Evolutionary conservation across 1,139 yeast genomes (phyloP), one percentile per base, ranked within the genome.

Genomic region (Martiniozyma asiatica): DNA sequence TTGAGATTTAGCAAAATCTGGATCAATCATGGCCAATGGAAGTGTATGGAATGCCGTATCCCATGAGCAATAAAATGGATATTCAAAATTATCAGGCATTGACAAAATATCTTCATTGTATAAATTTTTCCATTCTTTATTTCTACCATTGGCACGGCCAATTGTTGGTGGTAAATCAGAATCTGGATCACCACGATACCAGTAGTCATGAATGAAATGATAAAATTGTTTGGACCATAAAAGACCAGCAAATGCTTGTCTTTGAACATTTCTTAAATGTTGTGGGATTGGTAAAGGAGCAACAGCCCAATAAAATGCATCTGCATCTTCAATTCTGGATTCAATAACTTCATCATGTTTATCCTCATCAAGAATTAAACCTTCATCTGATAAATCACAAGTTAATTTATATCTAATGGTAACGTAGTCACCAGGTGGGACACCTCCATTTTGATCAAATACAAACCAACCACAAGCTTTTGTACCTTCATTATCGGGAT

Each of bases 41-140:
- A 87, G 72, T 50, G 95, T 82, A 55, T 87, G 97, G 71, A 87
- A 87, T 0, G 96, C 94, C 3, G 94, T 79, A 53, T 87, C 97
- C 97, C 97, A 87, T 5, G 95, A 92, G 8, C 96, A 95, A 54
- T 87, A 87, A 53, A 87, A 87, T 4, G 95, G 96, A 53, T 87
- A 87, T 55, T 87, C 97, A 87, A 95, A 87, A 54, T 84, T 87
- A 51, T 87, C 97, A 3, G 97, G 97, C 61, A 87, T 67, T 1
- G 94, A 81, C 44, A 87, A 63, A 32, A 87, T 71, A 53, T 87
- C 95, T 51, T 85, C 92, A 46, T 82, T 78, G 55, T 84, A 84
- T 54, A 87, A 61, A 53, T 87, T 94, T 43, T 72, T 74, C 97
- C 97, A 87, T 35, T 81, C 84, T 45, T 73, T 70, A 53, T 84